Base-by-base conservation (phyloP, 306 rosid species). In the Chamaecrista fasciculata region DNA sequence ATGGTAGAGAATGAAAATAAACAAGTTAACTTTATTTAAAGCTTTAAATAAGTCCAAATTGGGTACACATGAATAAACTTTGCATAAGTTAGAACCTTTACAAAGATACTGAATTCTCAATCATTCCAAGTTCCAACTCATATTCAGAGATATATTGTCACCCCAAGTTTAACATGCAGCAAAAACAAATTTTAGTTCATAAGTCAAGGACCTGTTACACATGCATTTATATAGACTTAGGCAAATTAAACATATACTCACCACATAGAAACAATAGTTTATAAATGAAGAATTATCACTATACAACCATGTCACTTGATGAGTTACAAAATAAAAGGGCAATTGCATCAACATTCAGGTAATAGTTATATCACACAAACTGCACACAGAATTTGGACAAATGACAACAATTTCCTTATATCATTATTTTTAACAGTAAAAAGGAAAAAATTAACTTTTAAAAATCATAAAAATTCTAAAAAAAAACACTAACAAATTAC, bases 1-100 rank as follows among this genome's bases (percentile, higher is more conserved):
- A 69, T 21, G 6, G 73, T 48, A 70, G 15, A 79, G 31, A 67
- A 53, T 47, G 66, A 57, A 60, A 72, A 76, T 43, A 58, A 46
- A 74, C 44, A 69, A n/a, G n/a, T n/a, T n/a, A n/a, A n/a, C n/a
- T n/a, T n/a, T n/a, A n/a, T n/a, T n/a, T n/a, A n/a, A n/a, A n/a
- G n/a, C n/a, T n/a, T n/a, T n/a, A n/a, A n/a, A n/a, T n/a, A n/a
- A n/a, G n/a, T n/a, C n/a, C n/a, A n/a, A n/a, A n/a, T n/a, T n/a
- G n/a, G n/a, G n/a, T n/a, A n/a, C n/a, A n/a, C n/a, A n/a, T n/a
- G n/a, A n/a, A n/a, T n/a, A n/a, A n/a, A n/a, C n/a, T n/a, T n/a
- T n/a, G n/a, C n/a, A 40, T 29, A 47, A 40, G 11, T 34, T 67
- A 60, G 8, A 60, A 60, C 3, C 33, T 24, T 53, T 64, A 67